phyloP scores from a whole-genome alignment of 306 rosid genomes.

The Adenanthera pavonina region DNA sequence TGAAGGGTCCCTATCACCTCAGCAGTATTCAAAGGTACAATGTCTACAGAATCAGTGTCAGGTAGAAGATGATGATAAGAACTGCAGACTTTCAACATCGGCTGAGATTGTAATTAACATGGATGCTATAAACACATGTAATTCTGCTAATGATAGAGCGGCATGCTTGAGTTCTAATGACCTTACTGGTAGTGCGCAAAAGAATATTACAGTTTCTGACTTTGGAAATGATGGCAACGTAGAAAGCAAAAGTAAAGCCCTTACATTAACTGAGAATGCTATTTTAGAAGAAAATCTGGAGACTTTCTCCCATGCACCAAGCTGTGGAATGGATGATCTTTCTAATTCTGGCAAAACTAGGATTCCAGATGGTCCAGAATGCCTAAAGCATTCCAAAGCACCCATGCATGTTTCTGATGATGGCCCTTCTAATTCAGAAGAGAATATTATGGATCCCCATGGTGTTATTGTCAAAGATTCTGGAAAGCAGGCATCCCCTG shows the following conservation, averaged over 20 bases:
- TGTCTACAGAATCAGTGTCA: conserved; percentile 42
- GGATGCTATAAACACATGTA: conserved; percentile 39
- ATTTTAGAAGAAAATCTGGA: conserved; percentile 44
- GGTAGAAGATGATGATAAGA: conserved; percentile 43
- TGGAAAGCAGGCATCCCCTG: conserved; percentile 39
- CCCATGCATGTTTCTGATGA: conserved; percentile 44
- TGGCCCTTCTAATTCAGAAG: conserved; percentile 41
- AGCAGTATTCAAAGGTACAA: conserved; percentile 44
- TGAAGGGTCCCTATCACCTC: conserved; percentile 45
- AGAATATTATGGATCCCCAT: conserved; percentile 43
- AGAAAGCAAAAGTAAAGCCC: conserved; percentile 40
- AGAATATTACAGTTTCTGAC: conserved; percentile 42
- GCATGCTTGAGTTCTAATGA: conserved; percentile 41
- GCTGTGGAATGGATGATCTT: conserved; percentile 40
- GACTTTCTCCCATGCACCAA: conserved; percentile 41
- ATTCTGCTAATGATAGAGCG: conserved; percentile 38
- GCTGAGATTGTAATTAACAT: conserved; percentile 40
- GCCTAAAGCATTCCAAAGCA: conserved; percentile 43
- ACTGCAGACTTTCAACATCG: conserved; percentile 43
- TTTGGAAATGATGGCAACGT: conserved; percentile 44
- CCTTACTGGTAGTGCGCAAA: conserved; percentile 41
- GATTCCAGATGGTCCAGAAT: conserved; percentile 43
- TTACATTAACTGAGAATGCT: conserved; percentile 38
- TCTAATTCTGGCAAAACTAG: conserved; percentile 49
- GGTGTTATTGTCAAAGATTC: conserved; percentile 36